These are phyloP conservation scores for Gynandropsis gynandra DNA, from an alignment of 345 rosid species.

Conservation along the genomic window DNA sequence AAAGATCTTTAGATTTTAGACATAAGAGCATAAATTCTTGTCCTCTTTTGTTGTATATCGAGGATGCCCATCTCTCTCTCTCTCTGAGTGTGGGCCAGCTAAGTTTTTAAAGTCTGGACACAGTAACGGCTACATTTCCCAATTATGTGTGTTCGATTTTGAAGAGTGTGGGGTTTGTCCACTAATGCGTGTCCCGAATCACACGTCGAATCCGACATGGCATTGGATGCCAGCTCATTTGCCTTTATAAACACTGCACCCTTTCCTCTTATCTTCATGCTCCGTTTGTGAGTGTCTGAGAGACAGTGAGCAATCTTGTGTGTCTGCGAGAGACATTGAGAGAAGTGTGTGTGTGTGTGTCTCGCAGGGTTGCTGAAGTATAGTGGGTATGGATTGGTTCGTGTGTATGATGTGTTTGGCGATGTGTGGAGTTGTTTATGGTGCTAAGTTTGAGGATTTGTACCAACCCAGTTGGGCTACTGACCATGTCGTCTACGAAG, in stretches of 20 bases:
- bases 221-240: constrained; percentile 31
- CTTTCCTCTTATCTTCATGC: constrained; percentile 13
- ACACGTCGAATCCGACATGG: constrained; percentile 42
- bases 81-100: constrained; percentile 21
- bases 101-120: constrained; percentile 1
- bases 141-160: constrained; percentile 14
- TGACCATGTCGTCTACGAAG: constrained; percentile 69
- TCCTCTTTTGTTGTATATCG: constrained; percentile 23
- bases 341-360: background rate
- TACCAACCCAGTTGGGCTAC: constrained; percentile 82
- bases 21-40: constrained; percentile 30
- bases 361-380: background rate
- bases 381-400: constrained; percentile 30
- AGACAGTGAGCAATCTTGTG: constrained; percentile 11
- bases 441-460: constrained; percentile 66
- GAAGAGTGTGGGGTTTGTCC: constrained; percentile 23
- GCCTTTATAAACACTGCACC: constrained; percentile 16
- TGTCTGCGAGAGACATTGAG: background rate
- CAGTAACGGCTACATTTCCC: constrained; percentile 41
- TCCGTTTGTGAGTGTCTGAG: too few species aligned
- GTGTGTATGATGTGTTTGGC: constrained; percentile 34
- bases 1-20: constrained; percentile 5
- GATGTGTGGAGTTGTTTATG: constrained; percentile 22
- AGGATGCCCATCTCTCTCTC: too few species aligned
- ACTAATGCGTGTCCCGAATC: constrained; percentile 12